Evolutionary conservation across 371 early-diverging fungal genomes (phyloP), one percentile per base, ranked within the genome.

Genomic region (Mortierella sp.): DNA sequence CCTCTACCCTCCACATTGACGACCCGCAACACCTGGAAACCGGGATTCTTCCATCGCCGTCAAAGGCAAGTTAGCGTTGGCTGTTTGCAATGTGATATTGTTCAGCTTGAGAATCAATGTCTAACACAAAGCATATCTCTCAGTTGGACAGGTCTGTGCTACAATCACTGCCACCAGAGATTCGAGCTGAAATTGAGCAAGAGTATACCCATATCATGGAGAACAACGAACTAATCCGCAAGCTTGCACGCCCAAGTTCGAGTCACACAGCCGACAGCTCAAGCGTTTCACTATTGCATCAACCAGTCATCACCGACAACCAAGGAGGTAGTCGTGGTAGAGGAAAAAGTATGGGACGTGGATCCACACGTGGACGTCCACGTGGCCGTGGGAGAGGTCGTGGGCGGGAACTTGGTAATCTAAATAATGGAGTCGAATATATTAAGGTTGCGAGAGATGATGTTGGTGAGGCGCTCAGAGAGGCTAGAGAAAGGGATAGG

Each of bases 111-210:
- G 10, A 16, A 45, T 16, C 11, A 45, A 12, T 4, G 5, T 11
- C 45, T 45, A 45, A 45, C 45, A 51, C 51, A 18, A 47, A 32
- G 3, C 3, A 45, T 30, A n/a, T 20, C n/a, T 16, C 26, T 4
- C n/a, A 78, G 78, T 37, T 84, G 64, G 85, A 84, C 18, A 64
- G 32, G 28, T 77, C 78, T 0, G 85, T 84, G 16, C 24, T 84
- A 30, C 62, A 78, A 32, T 83, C 70, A 2, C 62, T 84, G 12
- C 85, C 85, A 16, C 64, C 75, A n/a, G 75, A 83, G 28, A 78
- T 84, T 9, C 83, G 78, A 37, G 78, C 77, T 10, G 85, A 84
- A 45, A 81, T 84, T 47, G 75, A 75, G 62, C 74, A 72, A 52
- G 78, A 80, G 51, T 84, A 84, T 68, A 68, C 71, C 63, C 68